Conservation (phyloP, 805 yeast species). For the Yarrowia hollandica region DNA sequence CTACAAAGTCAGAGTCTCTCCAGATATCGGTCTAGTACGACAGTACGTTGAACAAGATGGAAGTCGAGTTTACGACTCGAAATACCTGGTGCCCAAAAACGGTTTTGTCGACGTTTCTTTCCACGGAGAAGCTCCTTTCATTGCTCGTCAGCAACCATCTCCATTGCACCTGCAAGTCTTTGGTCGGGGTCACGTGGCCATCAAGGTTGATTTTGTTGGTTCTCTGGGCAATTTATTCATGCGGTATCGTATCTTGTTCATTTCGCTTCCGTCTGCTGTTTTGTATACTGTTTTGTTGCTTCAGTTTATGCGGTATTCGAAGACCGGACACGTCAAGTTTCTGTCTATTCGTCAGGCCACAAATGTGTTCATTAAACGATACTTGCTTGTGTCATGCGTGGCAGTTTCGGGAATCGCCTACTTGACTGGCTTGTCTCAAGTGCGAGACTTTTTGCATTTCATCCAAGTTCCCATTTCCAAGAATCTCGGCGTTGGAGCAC, state of each 20-base stretch:
- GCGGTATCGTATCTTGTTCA: slow-evolving; percentile 69
- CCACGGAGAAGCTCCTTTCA: slow-evolving; percentile 43
- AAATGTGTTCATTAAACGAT: slow-evolving; percentile 40
- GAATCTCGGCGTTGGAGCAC: background rate
- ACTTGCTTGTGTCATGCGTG: slow-evolving; percentile 53
- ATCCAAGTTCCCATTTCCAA: slow-evolving; percentile 19
- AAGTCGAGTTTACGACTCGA: slow-evolving; percentile 65
- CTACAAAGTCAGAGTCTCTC: background rate
- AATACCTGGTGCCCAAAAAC: slow-evolving; percentile 68
- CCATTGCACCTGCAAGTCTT: slow-evolving; percentile 39
- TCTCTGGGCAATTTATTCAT: slow-evolving; percentile 67
- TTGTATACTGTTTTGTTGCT: slow-evolving; percentile 52
- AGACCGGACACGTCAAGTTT: slow-evolving; percentile 41
- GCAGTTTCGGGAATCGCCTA: background rate
- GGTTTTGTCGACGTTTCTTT: slow-evolving; percentile 70
- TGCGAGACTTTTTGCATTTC: slow-evolving; percentile 2
- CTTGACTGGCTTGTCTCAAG: background rate
- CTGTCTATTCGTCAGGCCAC: slow-evolving; percentile 40
- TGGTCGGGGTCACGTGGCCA: slow-evolving; percentile 32
- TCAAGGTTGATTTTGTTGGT: slow-evolving; percentile 52
- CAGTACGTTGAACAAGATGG: background rate
- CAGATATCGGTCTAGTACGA: background rate
- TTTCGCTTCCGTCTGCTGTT: slow-evolving; percentile 64
- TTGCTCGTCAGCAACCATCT: background rate
- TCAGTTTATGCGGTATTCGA: slow-evolving; percentile 53